These are phyloP conservation scores for Davidsoniella neocaledoniae DNA, from an alignment of 2,329 filamentous ascomycete species.

Conservation along the genomic window DNA sequence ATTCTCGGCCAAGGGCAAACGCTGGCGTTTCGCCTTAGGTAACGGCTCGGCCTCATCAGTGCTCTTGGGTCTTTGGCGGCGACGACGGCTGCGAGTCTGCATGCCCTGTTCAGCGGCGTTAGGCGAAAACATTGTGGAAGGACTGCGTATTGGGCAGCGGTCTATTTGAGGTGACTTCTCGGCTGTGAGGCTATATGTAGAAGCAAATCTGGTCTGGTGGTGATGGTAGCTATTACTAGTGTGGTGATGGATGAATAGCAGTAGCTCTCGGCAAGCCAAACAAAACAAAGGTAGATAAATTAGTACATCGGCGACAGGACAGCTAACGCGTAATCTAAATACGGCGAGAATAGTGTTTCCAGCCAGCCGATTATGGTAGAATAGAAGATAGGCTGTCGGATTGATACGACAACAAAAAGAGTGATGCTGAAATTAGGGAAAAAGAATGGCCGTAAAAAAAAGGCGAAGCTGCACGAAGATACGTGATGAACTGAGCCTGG, in stretches of 20 bases:
- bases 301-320: slow-evolving; percentile 3
- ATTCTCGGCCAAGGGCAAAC: slow-evolving; percentile 39
- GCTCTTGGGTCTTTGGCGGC: slow-evolving; percentile 42
- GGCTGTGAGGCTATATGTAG: neutral
- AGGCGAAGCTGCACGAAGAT: slow-evolving; percentile 11
- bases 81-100: slow-evolving; percentile 33
- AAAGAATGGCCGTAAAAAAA: slow-evolving; percentile 3
- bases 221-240: neutral
- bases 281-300: slow-evolving; percentile 2
- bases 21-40: slow-evolving; percentile 47
- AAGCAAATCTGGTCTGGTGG: neutral
- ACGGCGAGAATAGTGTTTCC: neutral
- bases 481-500: slow-evolving; percentile 10
- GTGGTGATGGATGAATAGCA: neutral
- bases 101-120: slow-evolving; percentile 28
- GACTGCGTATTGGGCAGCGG: neutral
- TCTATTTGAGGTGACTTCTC: neutral
- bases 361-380: neutral
- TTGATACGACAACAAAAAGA: neutral
- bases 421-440: neutral
- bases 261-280: slow-evolving; percentile 3
- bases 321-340: neutral
- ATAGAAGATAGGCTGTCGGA: neutral
- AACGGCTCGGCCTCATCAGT: slow-evolving; percentile 37
- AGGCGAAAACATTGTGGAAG: slow-evolving; percentile 39